Evolutionary conservation across 164 flowering plant genomes (phyloP).

Genomic region (Kalanchoe fedtschenkoi): DNA sequence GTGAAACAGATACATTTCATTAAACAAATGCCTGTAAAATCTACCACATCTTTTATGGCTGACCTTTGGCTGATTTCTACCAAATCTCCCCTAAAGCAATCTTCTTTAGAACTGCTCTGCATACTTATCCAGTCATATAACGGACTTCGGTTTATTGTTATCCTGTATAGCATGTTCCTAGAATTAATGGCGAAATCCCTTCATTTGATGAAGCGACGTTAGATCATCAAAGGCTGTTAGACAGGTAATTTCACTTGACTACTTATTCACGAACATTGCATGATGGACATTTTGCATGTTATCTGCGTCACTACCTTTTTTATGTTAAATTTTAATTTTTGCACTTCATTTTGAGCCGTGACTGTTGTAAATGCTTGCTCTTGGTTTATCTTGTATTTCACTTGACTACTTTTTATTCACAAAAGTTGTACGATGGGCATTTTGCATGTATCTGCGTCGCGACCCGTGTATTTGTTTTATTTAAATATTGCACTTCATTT

Average conservation of each 20-base stretch:
- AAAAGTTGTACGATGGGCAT: not conserved
- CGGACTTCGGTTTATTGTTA: not conserved
- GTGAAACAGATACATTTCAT: slow-evolving; percentile 11
- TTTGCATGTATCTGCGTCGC: not conserved
- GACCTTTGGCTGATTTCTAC: not conserved
- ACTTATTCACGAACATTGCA: not conserved
- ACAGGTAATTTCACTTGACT: not conserved
- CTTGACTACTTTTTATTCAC: no score
- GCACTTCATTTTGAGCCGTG: no score
- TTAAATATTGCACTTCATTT: no score
- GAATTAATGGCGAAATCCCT: not conserved
- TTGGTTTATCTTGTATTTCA: no score
- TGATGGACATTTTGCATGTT: not conserved
- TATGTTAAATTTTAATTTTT: slow-evolving; percentile 34
- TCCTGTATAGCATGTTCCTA: not conserved
- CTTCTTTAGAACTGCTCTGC: not conserved
- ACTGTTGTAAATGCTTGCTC: no score
- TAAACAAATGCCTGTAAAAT: not conserved
- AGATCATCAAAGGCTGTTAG: not conserved
- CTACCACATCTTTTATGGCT: not conserved
- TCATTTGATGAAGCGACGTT: not conserved
- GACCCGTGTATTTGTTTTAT: not conserved
- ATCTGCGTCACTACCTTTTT: not conserved
- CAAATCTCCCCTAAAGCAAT: not conserved
- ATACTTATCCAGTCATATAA: not conserved